These are phyloP conservation scores for Cladosporium sphaerospermum DNA, from an alignment of 2,329 filamentous ascomycete genomes.

Conservation along the genomic window DNA sequence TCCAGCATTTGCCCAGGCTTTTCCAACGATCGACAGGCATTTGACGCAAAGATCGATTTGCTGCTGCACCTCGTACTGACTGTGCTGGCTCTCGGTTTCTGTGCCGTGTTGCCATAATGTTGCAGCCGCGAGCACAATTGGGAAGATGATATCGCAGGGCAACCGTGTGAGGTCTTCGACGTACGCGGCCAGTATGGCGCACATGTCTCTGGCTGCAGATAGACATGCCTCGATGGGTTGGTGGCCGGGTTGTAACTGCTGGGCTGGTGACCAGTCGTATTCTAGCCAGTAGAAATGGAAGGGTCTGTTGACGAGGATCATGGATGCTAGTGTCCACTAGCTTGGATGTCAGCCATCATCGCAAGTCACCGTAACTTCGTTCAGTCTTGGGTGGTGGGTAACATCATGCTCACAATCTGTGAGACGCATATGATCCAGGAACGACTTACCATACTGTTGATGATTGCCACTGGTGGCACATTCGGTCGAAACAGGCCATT, in stretches of 20 bases:
- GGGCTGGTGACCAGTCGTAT: conserved; percentile 3
- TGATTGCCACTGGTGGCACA: conserved; percentile 4
- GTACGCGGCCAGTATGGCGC: background rate
- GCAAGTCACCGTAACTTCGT: too few species aligned
- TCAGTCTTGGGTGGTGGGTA: too few species aligned
- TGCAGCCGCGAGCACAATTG: conserved; percentile 1
- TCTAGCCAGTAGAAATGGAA: conserved; percentile 7
- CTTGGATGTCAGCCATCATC: too few species aligned
- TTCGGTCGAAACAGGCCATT: background rate
- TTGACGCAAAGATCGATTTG: conserved; percentile 7
- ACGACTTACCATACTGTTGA: conserved; percentile 1
- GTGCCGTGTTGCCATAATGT: conserved; percentile 4
- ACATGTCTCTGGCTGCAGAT: background rate
- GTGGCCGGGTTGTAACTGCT: background rate
- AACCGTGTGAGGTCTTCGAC: conserved; percentile 6
- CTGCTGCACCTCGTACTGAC: background rate
- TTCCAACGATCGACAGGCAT: conserved; percentile 4
- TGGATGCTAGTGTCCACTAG: background rate
- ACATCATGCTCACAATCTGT: too few species aligned
- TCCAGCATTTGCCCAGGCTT: conserved; percentile 1
- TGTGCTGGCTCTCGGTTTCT: background rate
- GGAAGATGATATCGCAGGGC: conserved; percentile 8
- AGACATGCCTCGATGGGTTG: background rate
- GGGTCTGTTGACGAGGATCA: conserved; percentile 2
- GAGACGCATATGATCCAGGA: too few species aligned